phyloP scores from a whole-genome alignment of 306 rosid genomes.

The Castanea mollissima region DNA sequence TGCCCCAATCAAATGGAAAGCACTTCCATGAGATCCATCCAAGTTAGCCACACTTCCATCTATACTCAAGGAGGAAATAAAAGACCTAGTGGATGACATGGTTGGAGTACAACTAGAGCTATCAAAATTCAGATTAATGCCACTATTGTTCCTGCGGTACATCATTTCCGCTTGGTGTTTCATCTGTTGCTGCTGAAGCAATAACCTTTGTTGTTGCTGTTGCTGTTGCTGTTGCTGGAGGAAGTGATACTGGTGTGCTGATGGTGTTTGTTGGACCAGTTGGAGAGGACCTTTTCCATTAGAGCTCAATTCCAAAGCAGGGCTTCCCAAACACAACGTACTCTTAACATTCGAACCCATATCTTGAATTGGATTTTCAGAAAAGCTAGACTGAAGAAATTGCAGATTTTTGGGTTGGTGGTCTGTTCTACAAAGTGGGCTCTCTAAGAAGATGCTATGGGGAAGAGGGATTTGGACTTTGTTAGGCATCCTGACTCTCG shows the following conservation, averaged over 20 bases:
- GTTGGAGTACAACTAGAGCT: slow-evolving; percentile 88
- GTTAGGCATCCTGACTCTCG: slow-evolving; percentile 70
- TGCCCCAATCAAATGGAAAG: slow-evolving; percentile 83
- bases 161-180: slow-evolving; percentile 76
- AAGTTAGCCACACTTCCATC: slow-evolving; percentile 88
- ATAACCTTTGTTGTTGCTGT: slow-evolving; percentile 63
- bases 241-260: slow-evolving; percentile 49
- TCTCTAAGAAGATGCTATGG: slow-evolving; percentile 62
- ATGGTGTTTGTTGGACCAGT: slow-evolving; percentile 45
- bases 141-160: slow-evolving; percentile 69
- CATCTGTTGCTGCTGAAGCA: slow-evolving; percentile 64
- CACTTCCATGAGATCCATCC: slow-evolving; percentile 50
- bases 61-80: slow-evolving; percentile 91
- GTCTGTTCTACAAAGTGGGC: slow-evolving; percentile 48
- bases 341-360: slow-evolving; percentile 39
- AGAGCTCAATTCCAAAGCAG: slow-evolving; percentile 66
- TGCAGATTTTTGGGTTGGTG: slow-evolving; percentile 40
- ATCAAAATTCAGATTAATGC: slow-evolving; percentile 83
- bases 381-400: slow-evolving; percentile 45
- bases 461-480: slow-evolving; percentile 54
- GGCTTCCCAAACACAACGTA: slow-evolving; percentile 52
- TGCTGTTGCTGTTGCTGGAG: slow-evolving; percentile 65
- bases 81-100: slow-evolving; percentile 90
- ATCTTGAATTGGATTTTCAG: slow-evolving; percentile 59
- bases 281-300: slow-evolving; percentile 72